Evolutionary conservation across 495 filamentous ascomycete genomes (phyloP).

Genomic region (Aspergillus baeticus): DNA sequence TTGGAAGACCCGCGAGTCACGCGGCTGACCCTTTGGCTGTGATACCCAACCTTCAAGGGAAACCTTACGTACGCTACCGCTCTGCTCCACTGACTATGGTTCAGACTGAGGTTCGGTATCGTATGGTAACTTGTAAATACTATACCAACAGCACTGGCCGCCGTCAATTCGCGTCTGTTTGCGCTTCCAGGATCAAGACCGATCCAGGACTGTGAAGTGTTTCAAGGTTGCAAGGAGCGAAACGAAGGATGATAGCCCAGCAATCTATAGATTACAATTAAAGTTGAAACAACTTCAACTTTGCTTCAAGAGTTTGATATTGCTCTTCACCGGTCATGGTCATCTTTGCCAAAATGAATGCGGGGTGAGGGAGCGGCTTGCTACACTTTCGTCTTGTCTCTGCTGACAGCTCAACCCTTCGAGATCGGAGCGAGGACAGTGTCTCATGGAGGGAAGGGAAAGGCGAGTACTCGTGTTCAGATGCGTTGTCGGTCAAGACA

Average conservation of each 20-base stretch:
- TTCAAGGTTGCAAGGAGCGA: too few relatives aligned
- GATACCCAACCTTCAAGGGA: constrained; percentile 13
- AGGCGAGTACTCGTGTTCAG: background rate
- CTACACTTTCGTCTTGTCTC: constrained; percentile 10
- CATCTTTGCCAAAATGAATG: constrained; percentile 13
- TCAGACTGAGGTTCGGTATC: too few relatives aligned
- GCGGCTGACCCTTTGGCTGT: constrained; percentile 10
- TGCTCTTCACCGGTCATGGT: constrained; percentile 12
- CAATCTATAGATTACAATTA: too few relatives aligned
- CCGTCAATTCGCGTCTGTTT: too few relatives aligned
- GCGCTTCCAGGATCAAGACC: too few relatives aligned
- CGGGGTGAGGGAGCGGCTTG: constrained; percentile 31
- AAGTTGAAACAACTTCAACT: background rate
- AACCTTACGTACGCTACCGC: too few relatives aligned
- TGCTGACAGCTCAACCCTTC: background rate
- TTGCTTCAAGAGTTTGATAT: background rate
- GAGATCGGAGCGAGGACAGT: background rate
- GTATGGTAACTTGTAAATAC: too few relatives aligned
- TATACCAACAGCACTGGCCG: too few relatives aligned
- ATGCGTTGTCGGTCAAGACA: constrained; percentile 4
- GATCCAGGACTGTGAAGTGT: too few relatives aligned
- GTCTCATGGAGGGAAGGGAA: background rate
- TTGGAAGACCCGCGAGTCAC: constrained; percentile 12
- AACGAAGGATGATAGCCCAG: too few relatives aligned
- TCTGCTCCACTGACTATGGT: too few relatives aligned